Evolutionary conservation across 305 asterid genomes (phyloP).

Genomic region (Rubia balearica): DNA sequence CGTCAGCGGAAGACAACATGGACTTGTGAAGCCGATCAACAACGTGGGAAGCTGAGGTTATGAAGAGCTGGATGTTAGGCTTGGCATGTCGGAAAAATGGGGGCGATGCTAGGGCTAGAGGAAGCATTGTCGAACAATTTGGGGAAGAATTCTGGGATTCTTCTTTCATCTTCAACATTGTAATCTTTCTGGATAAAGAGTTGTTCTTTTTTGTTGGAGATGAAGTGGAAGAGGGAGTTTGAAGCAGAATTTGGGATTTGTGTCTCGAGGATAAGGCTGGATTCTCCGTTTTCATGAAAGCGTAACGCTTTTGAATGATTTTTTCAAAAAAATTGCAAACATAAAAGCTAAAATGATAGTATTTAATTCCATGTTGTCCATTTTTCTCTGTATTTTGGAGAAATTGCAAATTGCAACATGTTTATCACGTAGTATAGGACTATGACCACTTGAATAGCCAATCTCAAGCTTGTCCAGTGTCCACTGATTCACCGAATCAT

Average conservation of each 20-base stretch:
- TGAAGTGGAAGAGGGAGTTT: no score
- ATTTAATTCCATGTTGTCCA: no score
- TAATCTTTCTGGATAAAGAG: neutral
- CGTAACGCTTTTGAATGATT: neutral
- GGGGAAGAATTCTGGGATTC: slow-evolving; percentile 17
- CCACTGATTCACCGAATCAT: neutral
- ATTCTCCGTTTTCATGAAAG: neutral
- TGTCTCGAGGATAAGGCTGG: slow-evolving; percentile 6
- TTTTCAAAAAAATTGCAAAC: no score
- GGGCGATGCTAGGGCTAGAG: slow-evolving; percentile 31
- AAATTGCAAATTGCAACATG: neutral
- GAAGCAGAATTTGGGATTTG: no score
- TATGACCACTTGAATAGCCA: neutral
- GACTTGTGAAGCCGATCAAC: slow-evolving; percentile 38
- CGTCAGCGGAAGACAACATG: slow-evolving; percentile 30
- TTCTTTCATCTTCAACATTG: slow-evolving; percentile 13
- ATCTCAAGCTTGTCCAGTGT: slow-evolving; percentile 3
- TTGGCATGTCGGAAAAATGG: slow-evolving; percentile 38
- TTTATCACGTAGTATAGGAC: neutral
- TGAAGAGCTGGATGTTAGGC: slow-evolving; percentile 30
- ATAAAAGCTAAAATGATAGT: no score
- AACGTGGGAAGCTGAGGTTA: slow-evolving; percentile 29
- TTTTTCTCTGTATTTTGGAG: neutral
- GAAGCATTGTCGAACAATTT: slow-evolving; percentile 26
- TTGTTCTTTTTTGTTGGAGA: no score